phyloP scores from a whole-genome alignment of 2,329 filamentous ascomycete species.

The Sclerotinia trifoliorum region DNA sequence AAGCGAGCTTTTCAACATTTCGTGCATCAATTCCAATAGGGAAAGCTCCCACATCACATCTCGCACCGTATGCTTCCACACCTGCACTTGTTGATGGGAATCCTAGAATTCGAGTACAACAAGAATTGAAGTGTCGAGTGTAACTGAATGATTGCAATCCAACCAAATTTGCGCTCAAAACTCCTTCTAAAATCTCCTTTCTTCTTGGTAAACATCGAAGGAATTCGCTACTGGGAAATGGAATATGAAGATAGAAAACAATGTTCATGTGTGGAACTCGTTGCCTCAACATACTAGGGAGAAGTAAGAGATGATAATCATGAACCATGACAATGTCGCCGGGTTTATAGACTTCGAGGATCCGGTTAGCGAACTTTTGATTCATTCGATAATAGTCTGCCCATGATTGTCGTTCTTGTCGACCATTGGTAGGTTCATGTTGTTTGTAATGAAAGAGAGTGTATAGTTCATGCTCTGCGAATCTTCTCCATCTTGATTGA shows the following conservation, averaged over 20 bases:
- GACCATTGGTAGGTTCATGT: constrained; percentile 83
- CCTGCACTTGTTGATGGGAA: constrained; percentile 83
- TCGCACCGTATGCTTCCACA: constrained; percentile 83
- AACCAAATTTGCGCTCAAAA: constrained; percentile 87
- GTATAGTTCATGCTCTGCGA: constrained; percentile 88
- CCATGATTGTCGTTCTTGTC: constrained; percentile 80
- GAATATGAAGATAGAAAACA: constrained; percentile 89
- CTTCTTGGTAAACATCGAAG: constrained; percentile 82
- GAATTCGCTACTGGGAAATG: constrained; percentile 95
- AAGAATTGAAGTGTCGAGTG: constrained; percentile 90
- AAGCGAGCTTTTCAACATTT: constrained; percentile 73
- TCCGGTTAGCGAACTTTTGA: constrained; percentile 84
- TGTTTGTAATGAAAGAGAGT: constrained; percentile 96
- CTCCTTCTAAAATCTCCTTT: constrained; percentile 86
- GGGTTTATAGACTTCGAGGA: constrained; percentile 84
- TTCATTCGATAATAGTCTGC: constrained; percentile 93
- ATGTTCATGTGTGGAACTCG: constrained; percentile 87
- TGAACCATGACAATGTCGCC: constrained; percentile 92
- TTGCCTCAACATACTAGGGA: constrained; percentile 86
- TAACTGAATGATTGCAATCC: constrained; percentile 97
- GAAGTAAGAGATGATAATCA: constrained; percentile 88
- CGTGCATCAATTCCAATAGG: constrained; percentile 92
- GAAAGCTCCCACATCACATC: constrained; percentile 89
- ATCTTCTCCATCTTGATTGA: constrained; percentile 82
- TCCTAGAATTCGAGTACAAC: constrained; percentile 86